A percentile compares a stretch with the other conserved stretches of the same genome.
Evolutionary conservation across 176 grass and related monocot species (phyloP).

Genomic region (Carex cristatella): DNA sequence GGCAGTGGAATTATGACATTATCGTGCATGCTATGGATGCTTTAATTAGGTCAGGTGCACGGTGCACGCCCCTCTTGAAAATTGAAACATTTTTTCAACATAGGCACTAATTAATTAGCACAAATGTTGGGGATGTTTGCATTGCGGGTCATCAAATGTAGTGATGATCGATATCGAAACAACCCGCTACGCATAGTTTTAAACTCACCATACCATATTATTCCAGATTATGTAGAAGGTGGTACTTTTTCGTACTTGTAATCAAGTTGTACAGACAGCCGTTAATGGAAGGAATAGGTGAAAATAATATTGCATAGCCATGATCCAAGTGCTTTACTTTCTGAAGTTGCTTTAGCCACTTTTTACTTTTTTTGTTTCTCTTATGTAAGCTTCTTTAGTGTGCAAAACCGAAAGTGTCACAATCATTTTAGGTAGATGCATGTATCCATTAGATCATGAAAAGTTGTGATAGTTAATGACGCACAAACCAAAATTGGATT

Average conservation of each 20-base stretch:
- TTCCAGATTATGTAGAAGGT: not conserved
- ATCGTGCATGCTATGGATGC: not conserved
- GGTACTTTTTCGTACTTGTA: not conserved
- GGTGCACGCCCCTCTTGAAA: not conserved
- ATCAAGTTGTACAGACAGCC: not conserved
- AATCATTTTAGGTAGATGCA: not conserved
- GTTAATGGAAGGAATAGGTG: not conserved
- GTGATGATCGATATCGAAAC: not conserved
- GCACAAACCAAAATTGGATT: not conserved
- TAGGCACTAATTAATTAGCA: not conserved
- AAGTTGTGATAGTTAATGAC: not conserved
- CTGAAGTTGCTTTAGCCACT: not conserved
- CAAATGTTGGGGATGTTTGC: not conserved
- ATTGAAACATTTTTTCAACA: not conserved
- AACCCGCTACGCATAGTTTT: not conserved
- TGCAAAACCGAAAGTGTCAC: not conserved
- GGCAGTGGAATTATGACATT: not conserved
- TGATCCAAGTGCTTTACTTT: too few species aligned
- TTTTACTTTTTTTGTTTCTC: constrained; percentile 2
- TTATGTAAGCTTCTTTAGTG: not conserved
- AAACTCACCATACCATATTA: not conserved
- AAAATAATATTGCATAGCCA: not conserved
- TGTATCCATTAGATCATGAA: not conserved
- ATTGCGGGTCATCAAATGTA: not conserved
- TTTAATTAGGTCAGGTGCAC: not conserved